These are phyloP conservation scores for Truncatella angustata DNA, from an alignment of 2,329 filamentous ascomycete species.

Conservation along the genomic window DNA sequence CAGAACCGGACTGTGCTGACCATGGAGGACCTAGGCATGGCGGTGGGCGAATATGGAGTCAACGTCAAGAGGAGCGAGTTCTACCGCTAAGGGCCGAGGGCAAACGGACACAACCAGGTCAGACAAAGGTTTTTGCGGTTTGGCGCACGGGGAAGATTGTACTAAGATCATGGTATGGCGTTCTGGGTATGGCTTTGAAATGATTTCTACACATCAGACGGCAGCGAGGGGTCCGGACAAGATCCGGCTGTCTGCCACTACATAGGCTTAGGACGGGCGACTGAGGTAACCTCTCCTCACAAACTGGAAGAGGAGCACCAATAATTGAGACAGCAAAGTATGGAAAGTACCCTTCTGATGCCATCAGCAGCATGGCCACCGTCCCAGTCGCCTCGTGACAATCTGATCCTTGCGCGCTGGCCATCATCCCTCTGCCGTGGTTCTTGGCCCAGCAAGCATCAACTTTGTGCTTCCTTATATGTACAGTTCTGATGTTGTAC, in stretches of 20 bases:
- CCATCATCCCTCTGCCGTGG: too few relatives aligned
- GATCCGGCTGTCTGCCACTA: too few relatives aligned
- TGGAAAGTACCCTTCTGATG: too few relatives aligned
- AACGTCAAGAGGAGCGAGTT: conserved; percentile 98
- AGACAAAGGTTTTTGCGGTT: not conserved
- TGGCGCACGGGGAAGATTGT: not conserved
- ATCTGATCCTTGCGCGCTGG: too few relatives aligned
- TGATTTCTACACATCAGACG: too few relatives aligned
- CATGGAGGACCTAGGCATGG: conserved; percentile 99
- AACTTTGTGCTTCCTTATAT: not conserved
- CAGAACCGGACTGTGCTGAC: conserved; percentile 93
- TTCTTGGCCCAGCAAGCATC: not conserved
- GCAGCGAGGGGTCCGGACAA: too few relatives aligned
- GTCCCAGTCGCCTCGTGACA: too few relatives aligned
- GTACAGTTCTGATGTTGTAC: not conserved
- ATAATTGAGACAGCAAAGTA: too few relatives aligned
- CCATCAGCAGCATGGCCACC: too few relatives aligned
- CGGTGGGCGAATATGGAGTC: conserved; percentile 94
- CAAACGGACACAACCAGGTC: not conserved
- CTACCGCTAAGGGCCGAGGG: conserved; percentile 61
- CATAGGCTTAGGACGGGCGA: too few relatives aligned
- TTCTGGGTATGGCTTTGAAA: not conserved
- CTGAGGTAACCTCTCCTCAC: too few relatives aligned
- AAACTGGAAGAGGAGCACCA: too few relatives aligned
- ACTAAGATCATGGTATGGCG: conserved; percentile 2